These are phyloP conservation scores for Coniella lustricola DNA, from an alignment of 2,329 filamentous ascomycete genomes.

Conservation along the genomic window DNA sequence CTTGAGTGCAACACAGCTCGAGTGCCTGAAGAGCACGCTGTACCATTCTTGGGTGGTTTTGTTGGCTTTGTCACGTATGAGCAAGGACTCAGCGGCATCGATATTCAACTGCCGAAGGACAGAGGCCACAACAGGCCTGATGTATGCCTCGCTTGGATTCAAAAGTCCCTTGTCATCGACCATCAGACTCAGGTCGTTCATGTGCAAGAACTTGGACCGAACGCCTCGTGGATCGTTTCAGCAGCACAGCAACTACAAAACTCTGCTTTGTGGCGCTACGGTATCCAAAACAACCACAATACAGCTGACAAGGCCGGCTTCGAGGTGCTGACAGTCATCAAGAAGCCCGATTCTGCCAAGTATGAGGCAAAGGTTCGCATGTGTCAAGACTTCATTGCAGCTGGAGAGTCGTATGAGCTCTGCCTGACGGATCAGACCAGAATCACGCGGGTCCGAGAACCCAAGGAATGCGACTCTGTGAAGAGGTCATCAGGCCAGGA, in stretches of 20 bases:
- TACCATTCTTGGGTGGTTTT: constrained; percentile 73
- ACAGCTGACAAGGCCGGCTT: constrained; percentile 17
- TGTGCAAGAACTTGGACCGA: constrained; percentile 56
- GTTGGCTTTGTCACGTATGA: constrained; percentile 84
- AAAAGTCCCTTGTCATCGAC: constrained; percentile 71
- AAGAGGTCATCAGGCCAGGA: constrained; percentile 17
- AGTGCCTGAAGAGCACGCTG: constrained; percentile 19
- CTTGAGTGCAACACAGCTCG: constrained; percentile 14
- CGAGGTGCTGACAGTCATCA: constrained; percentile 21
- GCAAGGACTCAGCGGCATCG: constrained; percentile 60
- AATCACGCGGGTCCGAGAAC: constrained; percentile 34
- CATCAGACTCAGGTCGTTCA: constrained; percentile 55
- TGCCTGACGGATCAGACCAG: constrained; percentile 72
- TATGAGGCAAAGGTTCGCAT: constrained; percentile 62
- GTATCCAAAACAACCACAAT: constrained; percentile 13
- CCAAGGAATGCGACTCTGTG: constrained; percentile 22
- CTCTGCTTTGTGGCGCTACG: constrained; percentile 24
- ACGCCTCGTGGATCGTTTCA: constrained; percentile 39
- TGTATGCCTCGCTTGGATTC: constrained; percentile 68
- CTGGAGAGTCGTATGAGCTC: constrained; percentile 79
- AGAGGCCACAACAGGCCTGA: constrained; percentile 50
- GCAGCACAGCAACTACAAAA: constrained; percentile 24
- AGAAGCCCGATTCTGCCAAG: constrained; percentile 15
- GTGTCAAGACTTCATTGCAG: constrained; percentile 66
- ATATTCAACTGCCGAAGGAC: constrained; percentile 31